Conservation (phyloP, 495 filamentous ascomycete genomes). For the Elasticomyces elasticus region DNA sequence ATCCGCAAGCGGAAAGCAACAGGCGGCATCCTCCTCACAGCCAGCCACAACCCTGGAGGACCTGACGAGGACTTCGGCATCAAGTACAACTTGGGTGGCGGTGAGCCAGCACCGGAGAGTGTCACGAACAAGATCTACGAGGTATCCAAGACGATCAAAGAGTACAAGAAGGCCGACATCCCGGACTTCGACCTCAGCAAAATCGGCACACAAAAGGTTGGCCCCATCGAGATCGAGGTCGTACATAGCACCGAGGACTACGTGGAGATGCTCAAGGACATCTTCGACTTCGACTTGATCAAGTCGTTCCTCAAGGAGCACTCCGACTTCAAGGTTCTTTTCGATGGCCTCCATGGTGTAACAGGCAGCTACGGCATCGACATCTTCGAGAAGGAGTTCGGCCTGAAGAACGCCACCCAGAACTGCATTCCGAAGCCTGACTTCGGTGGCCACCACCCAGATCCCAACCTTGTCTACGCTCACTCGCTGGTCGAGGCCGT, state of each 20-base stretch:
- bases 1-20: conserved; percentile 90
- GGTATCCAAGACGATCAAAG: conserved; percentile 72
- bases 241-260: conserved; percentile 89
- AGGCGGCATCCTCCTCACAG: conserved; percentile 91
- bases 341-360: conserved; percentile 88
- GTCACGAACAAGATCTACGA: conserved; percentile 98
- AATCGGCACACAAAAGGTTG: conserved; percentile 76
- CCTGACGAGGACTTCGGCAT: conserved; percentile 93
- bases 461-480: conserved; percentile 97
- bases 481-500: conserved; percentile 90
- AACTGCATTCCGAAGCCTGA: conserved; percentile 89
- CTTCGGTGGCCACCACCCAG: conserved; percentile 94
- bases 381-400: conserved; percentile 90
- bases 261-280: conserved; percentile 87
- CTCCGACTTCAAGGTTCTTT: conserved; percentile 90
- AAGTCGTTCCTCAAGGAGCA: conserved; percentile 78
- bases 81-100: conserved; percentile 97
- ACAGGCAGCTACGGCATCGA: conserved; percentile 90
- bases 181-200: conserved; percentile 74
- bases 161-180: conserved; percentile 85
- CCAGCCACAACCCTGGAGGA: conserved; percentile 95
- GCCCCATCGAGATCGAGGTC: conserved; percentile 82
- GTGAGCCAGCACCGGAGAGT: conserved; percentile 85
- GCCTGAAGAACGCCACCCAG: conserved; percentile 71
- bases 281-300: conserved; percentile 95